Evolutionary conservation across 768 basidiomycete genomes (phyloP), one percentile per base, ranked within the genome.

Genomic region (Amanita phalloides): DNA sequence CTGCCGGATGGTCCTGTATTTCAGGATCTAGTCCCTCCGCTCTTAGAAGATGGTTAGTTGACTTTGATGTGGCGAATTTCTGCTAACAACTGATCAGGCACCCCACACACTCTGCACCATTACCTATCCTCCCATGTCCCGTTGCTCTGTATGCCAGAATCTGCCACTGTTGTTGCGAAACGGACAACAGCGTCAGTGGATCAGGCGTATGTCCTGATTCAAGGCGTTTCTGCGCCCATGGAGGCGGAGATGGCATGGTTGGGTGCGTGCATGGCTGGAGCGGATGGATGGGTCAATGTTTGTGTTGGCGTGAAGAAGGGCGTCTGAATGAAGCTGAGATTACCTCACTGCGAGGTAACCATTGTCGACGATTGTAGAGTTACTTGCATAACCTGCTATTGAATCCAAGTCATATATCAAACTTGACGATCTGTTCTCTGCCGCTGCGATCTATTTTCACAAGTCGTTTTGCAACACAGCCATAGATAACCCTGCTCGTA

Each of bases 231-330:
- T 2, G 68, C 85, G 1, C 96, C 95, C 1, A 72, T 79, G 6
- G 92, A 96, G 28, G 76, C 91, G 5, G 95, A 98, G 61, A 74
- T 97, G 67, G 91, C 86, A 4, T 96, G 95, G 94, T 65, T 98
- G n/a, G 87, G 90, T 8, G 84, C 89, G 17, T 92, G 91, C 59
- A 71, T 97, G 67, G 81, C 85, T 10, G 93, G 92, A 6, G 90
- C 92, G 10, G 96, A 98, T 61, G 96, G 96, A 4, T 98, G 93
- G 93, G 75, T 95, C 26, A 87, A 89, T 63, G 74, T 97, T 49
- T 94, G 91, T 61, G 71, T 96, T 26, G 88, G 86, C 13, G 66
- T 86, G 52, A 60, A 54, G 54, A 60, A 61, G 58, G 55, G 37
- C n/a, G 14, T 25, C 55, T 55, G 63, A 63, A 56, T 49, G 4